Conservation (phyloP, 75 land plant genomes). For the Larix kaempferi region DNA sequence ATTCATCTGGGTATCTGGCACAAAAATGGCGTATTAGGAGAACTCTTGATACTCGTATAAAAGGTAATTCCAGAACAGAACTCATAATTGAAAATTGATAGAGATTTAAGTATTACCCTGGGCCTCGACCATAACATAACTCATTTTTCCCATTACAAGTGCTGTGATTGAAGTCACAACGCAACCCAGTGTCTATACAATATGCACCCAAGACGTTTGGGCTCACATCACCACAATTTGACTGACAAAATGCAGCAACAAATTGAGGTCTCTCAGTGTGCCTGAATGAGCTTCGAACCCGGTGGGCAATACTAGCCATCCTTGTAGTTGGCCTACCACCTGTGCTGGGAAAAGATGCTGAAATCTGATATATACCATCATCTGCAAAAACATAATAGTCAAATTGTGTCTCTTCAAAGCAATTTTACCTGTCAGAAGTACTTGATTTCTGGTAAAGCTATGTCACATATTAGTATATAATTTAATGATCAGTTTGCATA, state of each 20-base stretch:
- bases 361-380: conserved; percentile 39
- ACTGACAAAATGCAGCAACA: conserved; percentile 94
- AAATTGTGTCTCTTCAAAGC: neutral
- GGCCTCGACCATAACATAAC: conserved; percentile 95
- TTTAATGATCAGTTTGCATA: conserved; percentile 6
- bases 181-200: conserved; percentile 86
- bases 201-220: conserved; percentile 92
- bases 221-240: conserved; percentile 97
- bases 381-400: conserved; percentile 29
- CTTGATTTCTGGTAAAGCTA: neutral
- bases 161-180: conserved; percentile 99
- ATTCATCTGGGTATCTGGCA: conserved; percentile 77
- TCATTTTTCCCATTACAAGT: conserved; percentile 97
- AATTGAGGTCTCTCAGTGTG: conserved; percentile 52
- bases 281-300: conserved; percentile 59
- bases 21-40: neutral
- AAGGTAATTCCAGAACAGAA: neutral
- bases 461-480: conserved; percentile 17
- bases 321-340: conserved; percentile 50
- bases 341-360: conserved; percentile 46
- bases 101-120: conserved; percentile 57
- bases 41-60: neutral
- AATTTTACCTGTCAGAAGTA: neutral
- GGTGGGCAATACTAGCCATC: conserved; percentile 41
- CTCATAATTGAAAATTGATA: neutral